These are phyloP conservation scores for Aspergillus pseudoterreus DNA, from an alignment of 2,329 filamentous ascomycete species.

Conservation along the genomic window DNA sequence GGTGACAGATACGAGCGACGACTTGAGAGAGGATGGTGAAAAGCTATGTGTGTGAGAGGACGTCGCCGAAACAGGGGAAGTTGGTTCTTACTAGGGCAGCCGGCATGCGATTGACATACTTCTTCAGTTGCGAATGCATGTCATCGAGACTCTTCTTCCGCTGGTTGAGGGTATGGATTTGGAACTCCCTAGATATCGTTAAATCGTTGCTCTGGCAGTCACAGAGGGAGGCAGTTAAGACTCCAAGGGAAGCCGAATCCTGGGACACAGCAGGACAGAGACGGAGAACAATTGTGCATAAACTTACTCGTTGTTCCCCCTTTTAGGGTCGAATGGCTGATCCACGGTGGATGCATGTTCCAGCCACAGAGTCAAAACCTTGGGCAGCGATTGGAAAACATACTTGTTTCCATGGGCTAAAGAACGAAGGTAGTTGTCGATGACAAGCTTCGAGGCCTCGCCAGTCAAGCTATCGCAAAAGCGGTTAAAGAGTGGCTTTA, in stretches of 20 bases:
- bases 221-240: too few species aligned
- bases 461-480: slow-evolving; percentile 58
- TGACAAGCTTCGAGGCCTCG: slow-evolving; percentile 80
- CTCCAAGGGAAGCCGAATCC: too few species aligned
- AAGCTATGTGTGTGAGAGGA: slow-evolving; percentile 32
- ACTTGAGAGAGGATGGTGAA: slow-evolving; percentile 78
- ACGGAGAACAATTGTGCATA: not conserved
- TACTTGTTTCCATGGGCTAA: slow-evolving; percentile 90
- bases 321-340: slow-evolving; percentile 52
- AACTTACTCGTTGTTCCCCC: slow-evolving; percentile 44
- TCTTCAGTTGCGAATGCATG: slow-evolving; percentile 72
- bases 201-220: not conserved
- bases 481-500: slow-evolving; percentile 6
- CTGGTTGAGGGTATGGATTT: slow-evolving; percentile 44
- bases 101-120: slow-evolving; percentile 62
- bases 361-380: slow-evolving; percentile 89
- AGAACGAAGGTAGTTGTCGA: slow-evolving; percentile 89
- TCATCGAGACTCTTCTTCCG: slow-evolving; percentile 64
- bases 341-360: slow-evolving; percentile 78
- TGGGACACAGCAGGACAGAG: not conserved
- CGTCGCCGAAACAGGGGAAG: not conserved
- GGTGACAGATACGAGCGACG: slow-evolving; percentile 91
- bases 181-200: slow-evolving; percentile 38
- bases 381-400: slow-evolving; percentile 88
- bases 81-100: slow-evolving; percentile 38